Base-by-base conservation (phyloP, 495 filamentous ascomycete genomes). In the Choiromyces venosus region DNA sequence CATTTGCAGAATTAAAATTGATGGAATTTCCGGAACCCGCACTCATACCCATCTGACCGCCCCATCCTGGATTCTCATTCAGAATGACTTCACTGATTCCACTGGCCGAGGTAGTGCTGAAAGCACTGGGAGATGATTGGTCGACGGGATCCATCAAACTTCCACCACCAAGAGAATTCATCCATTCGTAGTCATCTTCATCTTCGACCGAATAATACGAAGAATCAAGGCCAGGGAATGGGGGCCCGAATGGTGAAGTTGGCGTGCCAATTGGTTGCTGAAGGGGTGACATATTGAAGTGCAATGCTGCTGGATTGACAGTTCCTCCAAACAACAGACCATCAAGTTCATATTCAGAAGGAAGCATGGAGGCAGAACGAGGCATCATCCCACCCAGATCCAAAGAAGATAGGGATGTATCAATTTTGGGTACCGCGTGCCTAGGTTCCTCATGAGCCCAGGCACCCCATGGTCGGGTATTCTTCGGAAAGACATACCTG, bases 261-360 rank as follows among this genome's bases (percentile, higher is more conserved):
- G 90, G 85, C 21, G 84, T 86, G 73, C 93, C 92, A 65, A 93
- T 83, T 21, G 87, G 80, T 56, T 81, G 79, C 42, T 81, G 79
- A 25, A 81, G 90, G 35, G 92, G 93, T 19, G 92, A 93, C 80
- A 93, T 92, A 80, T 87, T 92, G 81, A 95, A 95, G 82, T 98
- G 94, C 68, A 99, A 88, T 78, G 97, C 94, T 75, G 94, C 93
- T 25, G 95, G 95, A 82, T 99, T 98, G 83, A 99, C 92, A 67
- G 95, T 99, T 52, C 86, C 84, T 66, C 87, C 89, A 82, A 93
- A 93, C 67, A 92, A 85, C 71, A 93, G 83, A 39, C 87, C 84
- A 76, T 96, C 91, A 71, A 93, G 88, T 74, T 96, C 91, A 73
- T 92, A 90, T 21, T 91, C 91, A 44, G 87, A 83, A 71, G 77